These are phyloP conservation scores for Populus tomentosa DNA, from an alignment of 441 rosid genomes.

Conservation along the genomic window DNA sequence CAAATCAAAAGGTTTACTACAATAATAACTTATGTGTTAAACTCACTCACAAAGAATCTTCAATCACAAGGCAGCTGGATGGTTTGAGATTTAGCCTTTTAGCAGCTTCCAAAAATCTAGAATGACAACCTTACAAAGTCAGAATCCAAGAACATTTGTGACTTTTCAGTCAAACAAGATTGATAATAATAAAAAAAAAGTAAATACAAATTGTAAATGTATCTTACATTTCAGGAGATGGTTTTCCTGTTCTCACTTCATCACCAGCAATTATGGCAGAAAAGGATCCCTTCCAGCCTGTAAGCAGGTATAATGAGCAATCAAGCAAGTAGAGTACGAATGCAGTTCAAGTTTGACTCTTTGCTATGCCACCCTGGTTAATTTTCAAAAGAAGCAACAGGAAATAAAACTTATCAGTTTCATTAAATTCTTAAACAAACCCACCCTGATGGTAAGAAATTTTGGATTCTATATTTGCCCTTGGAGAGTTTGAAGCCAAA, in stretches of 20 bases:
- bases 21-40: not conserved
- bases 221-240: constrained; percentile 82
- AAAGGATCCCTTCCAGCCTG: constrained; percentile 80
- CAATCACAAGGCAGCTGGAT: constrained; percentile 65
- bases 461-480: constrained; percentile 59
- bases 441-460: constrained; percentile 58
- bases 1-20: not conserved
- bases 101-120: constrained; percentile 77
- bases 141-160: not conserved
- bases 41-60: constrained; percentile 75
- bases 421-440: constrained; percentile 6
- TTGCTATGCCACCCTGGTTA: not conserved
- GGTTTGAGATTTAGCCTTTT: constrained; percentile 51
- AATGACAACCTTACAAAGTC: constrained; percentile 4
- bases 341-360: not conserved
- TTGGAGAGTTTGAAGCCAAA: constrained; percentile 80
- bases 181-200: not conserved
- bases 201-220: not conserved
- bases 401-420: not conserved
- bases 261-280: constrained; percentile 70
- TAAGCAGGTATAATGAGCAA: constrained; percentile 14
- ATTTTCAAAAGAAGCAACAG: not conserved
- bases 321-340: not conserved
- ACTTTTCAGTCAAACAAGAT: not conserved
- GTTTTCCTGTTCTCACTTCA: constrained; percentile 75